Evolutionary conservation across 495 filamentous ascomycete species (phyloP).

Genomic region (Jackrogersella multiformis): DNA sequence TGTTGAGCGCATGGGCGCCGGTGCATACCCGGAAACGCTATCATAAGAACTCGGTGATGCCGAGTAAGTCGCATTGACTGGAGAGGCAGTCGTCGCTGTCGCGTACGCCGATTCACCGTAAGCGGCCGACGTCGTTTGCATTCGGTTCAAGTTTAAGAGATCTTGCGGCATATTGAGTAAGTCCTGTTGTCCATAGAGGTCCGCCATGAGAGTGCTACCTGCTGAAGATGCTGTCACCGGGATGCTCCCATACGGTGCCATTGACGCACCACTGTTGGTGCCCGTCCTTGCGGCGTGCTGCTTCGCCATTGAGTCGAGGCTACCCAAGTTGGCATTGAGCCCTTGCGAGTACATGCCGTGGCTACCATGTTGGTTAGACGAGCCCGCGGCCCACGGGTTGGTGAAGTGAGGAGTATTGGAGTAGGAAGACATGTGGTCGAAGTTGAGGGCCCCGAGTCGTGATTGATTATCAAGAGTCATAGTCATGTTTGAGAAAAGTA

Average conservation of each 20-base stretch:
- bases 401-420: slow-evolving; percentile 82
- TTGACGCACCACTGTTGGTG: slow-evolving; percentile 69
- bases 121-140: slow-evolving; percentile 60
- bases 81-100: slow-evolving; percentile 64
- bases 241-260: slow-evolving; percentile 74
- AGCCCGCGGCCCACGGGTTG: slow-evolving; percentile 84
- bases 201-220: slow-evolving; percentile 74
- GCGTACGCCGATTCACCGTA: slow-evolving; percentile 59
- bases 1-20: slow-evolving; percentile 69
- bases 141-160: slow-evolving; percentile 67
- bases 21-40: slow-evolving; percentile 65
- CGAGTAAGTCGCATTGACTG: slow-evolving; percentile 71
- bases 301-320: slow-evolving; percentile 55
- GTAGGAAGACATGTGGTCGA: slow-evolving; percentile 74
- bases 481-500: slow-evolving; percentile 67
- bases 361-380: slow-evolving; percentile 60
- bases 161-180: slow-evolving; percentile 81
- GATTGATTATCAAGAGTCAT: slow-evolving; percentile 89
- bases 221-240: slow-evolving; percentile 74
- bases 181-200: slow-evolving; percentile 70
- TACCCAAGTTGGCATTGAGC: slow-evolving; percentile 58
- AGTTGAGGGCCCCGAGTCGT: slow-evolving; percentile 83
- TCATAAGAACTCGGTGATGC: slow-evolving; percentile 75
- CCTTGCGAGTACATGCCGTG: slow-evolving; percentile 68
- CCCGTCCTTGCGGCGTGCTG: slow-evolving; percentile 65